Evolutionary conservation across 2,329 filamentous ascomycete species (phyloP).

Genomic region (Penicillium sp.): DNA sequence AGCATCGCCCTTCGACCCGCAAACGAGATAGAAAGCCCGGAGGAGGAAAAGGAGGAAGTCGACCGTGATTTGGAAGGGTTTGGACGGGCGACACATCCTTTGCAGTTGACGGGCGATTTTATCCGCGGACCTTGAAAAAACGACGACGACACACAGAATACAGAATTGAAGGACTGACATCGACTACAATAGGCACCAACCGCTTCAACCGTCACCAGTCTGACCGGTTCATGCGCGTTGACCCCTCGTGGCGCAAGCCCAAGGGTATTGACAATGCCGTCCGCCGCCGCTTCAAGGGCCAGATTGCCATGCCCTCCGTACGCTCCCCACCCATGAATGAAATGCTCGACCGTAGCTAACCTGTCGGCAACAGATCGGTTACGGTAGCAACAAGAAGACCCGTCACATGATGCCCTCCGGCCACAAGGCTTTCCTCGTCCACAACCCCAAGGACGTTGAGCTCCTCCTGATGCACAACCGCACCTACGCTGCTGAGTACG

Average conservation of each 20-base stretch:
- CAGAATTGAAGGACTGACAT: constrained; percentile 37
- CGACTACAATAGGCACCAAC: constrained; percentile 69
- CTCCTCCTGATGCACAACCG: constrained; percentile 99
- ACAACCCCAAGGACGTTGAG: constrained; percentile 93
- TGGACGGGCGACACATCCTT: neutral
- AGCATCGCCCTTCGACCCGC: constrained; percentile 19
- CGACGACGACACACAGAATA: constrained; percentile 35
- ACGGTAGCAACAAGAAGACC: constrained; percentile 99
- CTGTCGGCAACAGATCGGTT: constrained; percentile 72
- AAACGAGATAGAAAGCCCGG: neutral
- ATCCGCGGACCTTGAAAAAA: constrained; percentile 1
- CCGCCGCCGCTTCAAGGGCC: constrained; percentile 94
- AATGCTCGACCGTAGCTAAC: neutral
- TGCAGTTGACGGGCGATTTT: constrained; percentile 6
- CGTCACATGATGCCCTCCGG: constrained; percentile 97
- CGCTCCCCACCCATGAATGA: constrained; percentile 34
- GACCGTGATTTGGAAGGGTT: neutral
- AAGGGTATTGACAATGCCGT: constrained; percentile 99
- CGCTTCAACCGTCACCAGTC: constrained; percentile 96
- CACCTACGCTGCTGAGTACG: constrained; percentile 97
- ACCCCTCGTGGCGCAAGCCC: constrained; percentile 93
- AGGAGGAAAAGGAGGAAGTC: constrained; percentile 4
- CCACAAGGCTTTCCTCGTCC: constrained; percentile 99
- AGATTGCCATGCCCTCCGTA: constrained; percentile 97
- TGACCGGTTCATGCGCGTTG: constrained; percentile 93